phyloP scores from a whole-genome alignment of 345 rosid species.

The Draba incana region DNA sequence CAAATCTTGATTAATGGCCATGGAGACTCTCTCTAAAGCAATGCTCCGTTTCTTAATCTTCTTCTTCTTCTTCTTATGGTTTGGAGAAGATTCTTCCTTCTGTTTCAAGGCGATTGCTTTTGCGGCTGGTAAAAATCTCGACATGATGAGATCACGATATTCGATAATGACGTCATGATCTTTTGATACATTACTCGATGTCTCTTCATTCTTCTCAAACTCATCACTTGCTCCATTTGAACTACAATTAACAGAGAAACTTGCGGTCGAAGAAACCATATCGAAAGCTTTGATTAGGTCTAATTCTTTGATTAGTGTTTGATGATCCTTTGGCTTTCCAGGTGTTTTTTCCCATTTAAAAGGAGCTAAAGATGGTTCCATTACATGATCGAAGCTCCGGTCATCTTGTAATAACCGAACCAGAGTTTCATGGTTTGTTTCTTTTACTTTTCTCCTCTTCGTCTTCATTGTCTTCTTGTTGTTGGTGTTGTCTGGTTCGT shows the following conservation, averaged over 20 bases:
- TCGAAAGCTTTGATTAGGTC: conserved; percentile 44
- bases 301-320: conserved; percentile 23
- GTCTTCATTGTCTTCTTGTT: neutral
- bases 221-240: conserved; percentile 43
- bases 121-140: conserved; percentile 87
- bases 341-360: conserved; percentile 82
- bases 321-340: conserved; percentile 53
- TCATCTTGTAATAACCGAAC: conserved; percentile 41
- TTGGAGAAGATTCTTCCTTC: conserved; percentile 56
- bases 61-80: conserved; percentile 52
- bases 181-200: conserved; percentile 10
- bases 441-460: conserved; percentile 20
- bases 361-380: conserved; percentile 81
- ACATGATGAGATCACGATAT: conserved; percentile 84
- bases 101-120: conserved; percentile 76
- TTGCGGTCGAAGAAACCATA: conserved; percentile 50
- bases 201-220: conserved; percentile 22
- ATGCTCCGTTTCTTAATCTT: conserved; percentile 42
- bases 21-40: conserved; percentile 33
- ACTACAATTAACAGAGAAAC: conserved; percentile 69
- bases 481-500: conserved; percentile 23
- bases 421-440: conserved; percentile 32
- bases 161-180: conserved; percentile 53
- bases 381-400: conserved; percentile 61
- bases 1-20: conserved; percentile 37